Conservation (phyloP, 106 monocot genomes). For the Acorus gramineus region DNA sequence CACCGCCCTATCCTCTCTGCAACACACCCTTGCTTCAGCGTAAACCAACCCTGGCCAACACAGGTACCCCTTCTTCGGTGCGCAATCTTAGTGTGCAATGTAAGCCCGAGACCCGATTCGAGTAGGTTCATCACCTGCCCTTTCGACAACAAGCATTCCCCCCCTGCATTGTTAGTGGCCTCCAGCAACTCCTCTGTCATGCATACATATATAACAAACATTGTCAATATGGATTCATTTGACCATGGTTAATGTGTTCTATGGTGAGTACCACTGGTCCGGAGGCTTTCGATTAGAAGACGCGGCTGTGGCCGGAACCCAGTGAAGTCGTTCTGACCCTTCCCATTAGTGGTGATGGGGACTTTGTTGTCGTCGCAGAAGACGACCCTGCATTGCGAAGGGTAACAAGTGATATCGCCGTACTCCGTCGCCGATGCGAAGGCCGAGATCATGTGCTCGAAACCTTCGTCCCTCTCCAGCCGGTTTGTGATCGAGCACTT, state of each 20-base stretch:
- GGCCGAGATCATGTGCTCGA: conserved; percentile 1
- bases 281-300: not conserved
- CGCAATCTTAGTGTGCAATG: no score
- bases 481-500: conserved; percentile 15
- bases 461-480: not conserved
- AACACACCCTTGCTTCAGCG: no score
- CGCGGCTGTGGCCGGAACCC: conserved; percentile 10
- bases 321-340: conserved; percentile 5
- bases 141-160: conserved; percentile 5
- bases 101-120: not conserved
- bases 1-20: not conserved
- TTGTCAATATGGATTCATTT: not conserved
- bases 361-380: conserved; percentile 6
- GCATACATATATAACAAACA: no score
- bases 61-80: no score
- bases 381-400: conserved; percentile 5
- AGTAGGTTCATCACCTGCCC: not conserved
- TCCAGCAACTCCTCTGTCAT: not conserved
- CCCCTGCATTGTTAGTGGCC: not conserved
- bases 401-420: conserved; percentile 16
- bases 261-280: not conserved
- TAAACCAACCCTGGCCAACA: no score
- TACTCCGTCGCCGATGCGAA: conserved; percentile 9
- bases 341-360: conserved; percentile 1
- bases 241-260: no score